These are phyloP conservation scores for Scutellaria baicalensis DNA, from an alignment of 257 asterid species.

Conservation along the genomic window DNA sequence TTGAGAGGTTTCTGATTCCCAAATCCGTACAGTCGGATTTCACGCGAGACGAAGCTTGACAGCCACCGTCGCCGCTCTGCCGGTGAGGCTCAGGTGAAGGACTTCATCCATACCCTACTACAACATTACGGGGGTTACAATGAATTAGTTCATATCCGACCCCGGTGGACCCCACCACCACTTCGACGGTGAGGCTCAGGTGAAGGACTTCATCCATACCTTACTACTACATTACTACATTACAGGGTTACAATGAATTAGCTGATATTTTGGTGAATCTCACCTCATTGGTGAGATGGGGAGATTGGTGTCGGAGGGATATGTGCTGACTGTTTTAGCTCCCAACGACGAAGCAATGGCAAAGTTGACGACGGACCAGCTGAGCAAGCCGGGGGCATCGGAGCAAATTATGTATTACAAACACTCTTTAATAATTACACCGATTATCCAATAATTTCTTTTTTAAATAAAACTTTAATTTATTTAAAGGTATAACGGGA, in stretches of 20 bases:
- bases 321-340: constrained; percentile 72
- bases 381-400: constrained; percentile 92
- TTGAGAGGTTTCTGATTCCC: constrained; percentile 66
- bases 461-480: too few relatives aligned
- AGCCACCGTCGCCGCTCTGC: constrained; percentile 70
- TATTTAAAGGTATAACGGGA: too few relatives aligned
- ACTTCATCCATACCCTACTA: constrained; percentile 78
- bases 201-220: constrained; percentile 83
- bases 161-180: constrained; percentile 93
- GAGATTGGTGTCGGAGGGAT: constrained; percentile 77
- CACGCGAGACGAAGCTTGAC: constrained; percentile 59
- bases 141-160: constrained; percentile 86
- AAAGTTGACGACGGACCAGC: constrained; percentile 72
- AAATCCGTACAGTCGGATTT: constrained; percentile 79
- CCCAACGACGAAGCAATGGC: constrained; percentile 99
- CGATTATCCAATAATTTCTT: too few relatives aligned
- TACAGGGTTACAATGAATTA: constrained; percentile 91
- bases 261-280: constrained; percentile 84
- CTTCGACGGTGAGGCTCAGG: constrained; percentile 89
- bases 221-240: constrained; percentile 71
- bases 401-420: constrained; percentile 90
- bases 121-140: constrained; percentile 93
- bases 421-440: too few relatives aligned
- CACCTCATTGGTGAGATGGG: constrained; percentile 93
- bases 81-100: constrained; percentile 79